Evolutionary conservation across 805 yeast species (phyloP).

Genomic region (Yarrowia sp.): DNA sequence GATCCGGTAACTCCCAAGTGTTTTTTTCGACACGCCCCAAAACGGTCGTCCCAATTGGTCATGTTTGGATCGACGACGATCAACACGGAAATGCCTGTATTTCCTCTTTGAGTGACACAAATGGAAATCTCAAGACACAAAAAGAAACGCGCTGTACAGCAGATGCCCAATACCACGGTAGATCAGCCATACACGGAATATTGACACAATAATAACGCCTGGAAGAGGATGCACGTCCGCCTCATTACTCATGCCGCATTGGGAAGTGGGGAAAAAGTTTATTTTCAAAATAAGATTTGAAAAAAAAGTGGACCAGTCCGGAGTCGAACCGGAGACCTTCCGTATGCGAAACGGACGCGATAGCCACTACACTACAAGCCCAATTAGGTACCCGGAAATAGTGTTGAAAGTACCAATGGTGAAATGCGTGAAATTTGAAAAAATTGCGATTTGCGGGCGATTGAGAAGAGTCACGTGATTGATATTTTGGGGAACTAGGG

Average conservation of each 20-base stretch:
- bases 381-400: conserved; percentile 1
- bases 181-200: too few relatives aligned
- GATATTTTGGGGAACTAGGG: too few relatives aligned
- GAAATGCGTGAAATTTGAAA: not conserved
- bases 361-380: conserved; percentile 41
- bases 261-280: not conserved
- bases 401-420: not conserved
- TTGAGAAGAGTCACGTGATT: too few relatives aligned
- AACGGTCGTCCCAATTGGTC: too few relatives aligned
- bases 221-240: not conserved
- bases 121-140: not conserved
- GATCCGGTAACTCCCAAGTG: too few relatives aligned
- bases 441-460: too few relatives aligned
- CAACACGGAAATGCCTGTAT: too few relatives aligned
- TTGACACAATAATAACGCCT: too few relatives aligned
- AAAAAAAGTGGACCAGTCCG: conserved; percentile 39
- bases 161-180: too few relatives aligned
- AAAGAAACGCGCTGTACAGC: not conserved
- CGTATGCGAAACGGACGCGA: conserved; percentile 42
- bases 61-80: too few relatives aligned
- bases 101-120: not conserved
- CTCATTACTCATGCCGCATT: not conserved
- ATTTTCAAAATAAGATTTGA: too few relatives aligned
- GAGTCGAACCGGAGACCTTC: conserved; percentile 42
- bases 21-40: too few relatives aligned